Evolutionary conservation across 2,329 filamentous ascomycete genomes (phyloP), one percentile per base, ranked within the genome.

Genomic region (Fusarium falciforme): DNA sequence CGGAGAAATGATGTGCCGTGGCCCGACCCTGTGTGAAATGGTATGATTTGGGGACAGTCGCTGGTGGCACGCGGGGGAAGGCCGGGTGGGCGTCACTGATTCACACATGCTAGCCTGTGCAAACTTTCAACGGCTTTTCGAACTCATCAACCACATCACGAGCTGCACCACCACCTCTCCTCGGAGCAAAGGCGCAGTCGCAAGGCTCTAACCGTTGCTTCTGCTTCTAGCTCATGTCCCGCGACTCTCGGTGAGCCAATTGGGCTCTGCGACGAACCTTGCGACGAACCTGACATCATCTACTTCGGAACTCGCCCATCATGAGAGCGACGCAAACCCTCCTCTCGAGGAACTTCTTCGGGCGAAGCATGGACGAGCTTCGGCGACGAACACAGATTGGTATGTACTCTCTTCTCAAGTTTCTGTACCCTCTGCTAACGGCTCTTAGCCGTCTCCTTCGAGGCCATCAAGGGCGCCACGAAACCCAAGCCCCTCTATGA

Each of bases 391-490:
- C 89, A 2, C 83, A 83, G 22, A 88, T 91, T 75, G 87, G 90
- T 91, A 83, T 9, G 9, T 9, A 4, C 9, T 20, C 31, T 11
- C 6, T 6, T 20, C 2, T 6, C 5, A 7, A 17, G 5, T 1
- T 9, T 7, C 2, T 1, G 1, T 10, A 22, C 6, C 4, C 54
- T 22, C 14, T 8, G 40, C 69, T 71, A 27, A 74, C 42, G 22
- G n/a, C 1, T 3, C 0, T 3, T 12, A 94, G 93, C 90, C 40
- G 82, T 93, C 73, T 93, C 89, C 61, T 86, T 93, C 76, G 93
- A 95, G 83, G 92, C 89, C 59, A 86, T 94, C 77, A 91, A 90
- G 75, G 88, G 88, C 29, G 89, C 93, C 27, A 87, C 86, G 2
- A 89, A 89, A 27, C 91, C 93, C 1, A 90, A 89, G 68, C 85